These are phyloP conservation scores for Linum tenue DNA, from an alignment of 345 rosid species.

Conservation along the genomic window DNA sequence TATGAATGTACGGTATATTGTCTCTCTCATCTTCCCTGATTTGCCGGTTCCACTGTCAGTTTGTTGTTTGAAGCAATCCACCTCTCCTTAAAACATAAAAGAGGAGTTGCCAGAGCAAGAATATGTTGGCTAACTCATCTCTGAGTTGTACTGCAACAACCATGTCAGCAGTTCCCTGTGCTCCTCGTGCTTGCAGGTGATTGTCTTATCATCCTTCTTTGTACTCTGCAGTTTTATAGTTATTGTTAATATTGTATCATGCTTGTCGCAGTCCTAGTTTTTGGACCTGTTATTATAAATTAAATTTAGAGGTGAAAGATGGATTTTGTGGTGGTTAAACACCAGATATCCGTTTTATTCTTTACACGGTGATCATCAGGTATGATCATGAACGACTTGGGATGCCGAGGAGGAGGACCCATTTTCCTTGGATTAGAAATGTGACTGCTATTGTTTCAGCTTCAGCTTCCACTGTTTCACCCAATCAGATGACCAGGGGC, in stretches of 20 bases:
- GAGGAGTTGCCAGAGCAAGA: background rate
- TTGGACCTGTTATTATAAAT: constrained; percentile 2
- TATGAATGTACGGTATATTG: background rate
- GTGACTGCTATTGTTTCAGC: constrained; percentile 29
- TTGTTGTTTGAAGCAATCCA: background rate
- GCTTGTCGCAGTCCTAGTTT: background rate
- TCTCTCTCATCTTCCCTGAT: background rate
- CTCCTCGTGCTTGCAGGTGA: background rate
- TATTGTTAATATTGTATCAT: constrained; percentile 2
- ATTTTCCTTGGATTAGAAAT: constrained; percentile 29
- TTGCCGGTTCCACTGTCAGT: too few relatives aligned
- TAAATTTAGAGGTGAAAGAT: constrained; percentile 28
- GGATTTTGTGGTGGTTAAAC: constrained; percentile 27
- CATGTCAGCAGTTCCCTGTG: background rate
- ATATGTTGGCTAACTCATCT: background rate
- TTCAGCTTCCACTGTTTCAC: constrained; percentile 60
- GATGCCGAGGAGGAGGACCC: constrained; percentile 34
- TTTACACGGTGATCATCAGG: constrained; percentile 62
- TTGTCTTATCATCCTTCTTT: background rate
- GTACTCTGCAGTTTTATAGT: background rate
- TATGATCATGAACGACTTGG: constrained; percentile 43
- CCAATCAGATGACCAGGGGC: constrained; percentile 51
- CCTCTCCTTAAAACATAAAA: background rate
- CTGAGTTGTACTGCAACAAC: background rate
- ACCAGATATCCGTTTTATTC: constrained; percentile 44